A percentile compares a stretch with the other conserved stretches of the same genome.
Evolutionary conservation across 257 asterid species (phyloP).

Genomic region (Coffea canephora): DNA sequence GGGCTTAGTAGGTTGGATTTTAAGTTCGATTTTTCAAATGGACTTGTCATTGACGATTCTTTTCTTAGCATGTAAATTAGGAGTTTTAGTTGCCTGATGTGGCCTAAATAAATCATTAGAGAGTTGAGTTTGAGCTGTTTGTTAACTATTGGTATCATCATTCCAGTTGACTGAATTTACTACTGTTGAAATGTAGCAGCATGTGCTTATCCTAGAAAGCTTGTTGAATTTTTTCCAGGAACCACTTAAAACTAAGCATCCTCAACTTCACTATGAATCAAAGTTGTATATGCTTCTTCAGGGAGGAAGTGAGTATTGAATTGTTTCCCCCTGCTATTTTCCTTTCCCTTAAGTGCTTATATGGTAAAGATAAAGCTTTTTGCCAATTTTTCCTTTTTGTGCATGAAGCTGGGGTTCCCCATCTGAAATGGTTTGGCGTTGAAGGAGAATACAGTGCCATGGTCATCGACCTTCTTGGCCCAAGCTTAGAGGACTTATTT

Average conservation of each 20-base stretch:
- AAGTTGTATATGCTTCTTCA: constrained; percentile 84
- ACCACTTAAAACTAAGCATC: constrained; percentile 72
- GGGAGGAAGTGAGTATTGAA: constrained; percentile 65
- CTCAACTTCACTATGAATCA: constrained; percentile 90
- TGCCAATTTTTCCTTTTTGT: constrained; percentile 22
- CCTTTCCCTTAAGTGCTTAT: constrained; percentile 16
- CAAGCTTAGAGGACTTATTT: constrained; percentile 88
- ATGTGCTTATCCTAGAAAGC: background rate
- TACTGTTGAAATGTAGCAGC: background rate
- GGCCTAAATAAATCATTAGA: background rate
- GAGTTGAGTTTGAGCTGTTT: background rate
- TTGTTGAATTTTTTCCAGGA: constrained; percentile 46
- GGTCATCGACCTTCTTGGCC: constrained; percentile 96
- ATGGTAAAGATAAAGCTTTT: constrained; percentile 1
- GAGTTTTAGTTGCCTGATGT: background rate
- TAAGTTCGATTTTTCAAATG: background rate
- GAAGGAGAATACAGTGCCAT: constrained; percentile 78
- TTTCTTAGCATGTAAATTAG: background rate
- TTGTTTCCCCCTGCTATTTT: constrained; percentile 30
- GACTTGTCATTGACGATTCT: background rate
- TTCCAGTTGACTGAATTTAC: background rate
- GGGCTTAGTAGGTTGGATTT: background rate
- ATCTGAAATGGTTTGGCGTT: constrained; percentile 86
- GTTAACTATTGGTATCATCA: background rate
- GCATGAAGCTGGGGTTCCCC: constrained; percentile 75